These are phyloP conservation scores for Styphnolobium japonicum DNA, from an alignment of 306 rosid genomes.

Conservation along the genomic window DNA sequence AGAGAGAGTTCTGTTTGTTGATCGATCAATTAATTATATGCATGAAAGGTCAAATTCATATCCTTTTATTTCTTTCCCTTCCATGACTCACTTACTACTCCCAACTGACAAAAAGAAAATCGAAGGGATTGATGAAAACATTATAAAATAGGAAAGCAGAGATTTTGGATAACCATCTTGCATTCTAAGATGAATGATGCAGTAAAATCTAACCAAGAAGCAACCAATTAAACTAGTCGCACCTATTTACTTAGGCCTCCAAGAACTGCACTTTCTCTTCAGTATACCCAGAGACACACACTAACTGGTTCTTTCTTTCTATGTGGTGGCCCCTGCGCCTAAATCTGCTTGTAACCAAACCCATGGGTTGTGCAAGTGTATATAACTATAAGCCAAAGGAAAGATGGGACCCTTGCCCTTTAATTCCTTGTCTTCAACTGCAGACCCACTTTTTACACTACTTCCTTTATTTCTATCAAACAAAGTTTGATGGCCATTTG, in stretches of 20 bases:
- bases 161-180: background rate
- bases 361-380: slow-evolving; percentile 3
- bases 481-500: slow-evolving; percentile 8
- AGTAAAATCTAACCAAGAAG: background rate
- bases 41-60: background rate
- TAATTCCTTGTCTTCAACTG: slow-evolving; percentile 14
- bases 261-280: slow-evolving; percentile 21
- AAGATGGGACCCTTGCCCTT: slow-evolving; percentile 6
- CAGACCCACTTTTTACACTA: background rate
- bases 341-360: background rate
- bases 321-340: slow-evolving; percentile 15
- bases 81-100: background rate
- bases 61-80: background rate
- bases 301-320: background rate
- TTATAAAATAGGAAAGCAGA: background rate
- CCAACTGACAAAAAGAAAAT: background rate
- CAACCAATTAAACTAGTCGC: background rate
- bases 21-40: background rate
- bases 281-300: background rate
- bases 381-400: background rate
- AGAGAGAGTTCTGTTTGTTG: background rate
- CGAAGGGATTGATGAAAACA: background rate
- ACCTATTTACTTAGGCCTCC: slow-evolving; percentile 28
- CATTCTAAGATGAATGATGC: background rate
- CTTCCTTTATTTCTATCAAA: background rate